phyloP scores from a whole-genome alignment of 2,329 filamentous ascomycete genomes.

The Exophiala sp. region DNA sequence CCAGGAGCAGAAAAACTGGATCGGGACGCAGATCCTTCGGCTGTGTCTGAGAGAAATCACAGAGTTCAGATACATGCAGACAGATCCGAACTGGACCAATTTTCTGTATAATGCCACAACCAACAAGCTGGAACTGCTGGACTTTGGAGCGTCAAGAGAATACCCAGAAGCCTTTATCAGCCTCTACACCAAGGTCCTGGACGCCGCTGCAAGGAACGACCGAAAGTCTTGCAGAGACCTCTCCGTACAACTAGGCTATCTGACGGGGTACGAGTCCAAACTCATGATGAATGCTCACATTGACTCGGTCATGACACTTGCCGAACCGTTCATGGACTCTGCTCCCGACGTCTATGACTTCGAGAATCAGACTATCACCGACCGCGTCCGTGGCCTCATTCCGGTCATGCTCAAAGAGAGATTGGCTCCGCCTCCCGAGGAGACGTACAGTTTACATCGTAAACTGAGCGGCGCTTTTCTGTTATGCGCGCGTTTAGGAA shows the following conservation, averaged over 20 bases:
- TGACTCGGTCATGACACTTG: constrained; percentile 79
- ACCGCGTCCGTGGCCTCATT: constrained; percentile 80
- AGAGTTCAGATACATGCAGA: constrained; percentile 98
- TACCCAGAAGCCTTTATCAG: constrained; percentile 74
- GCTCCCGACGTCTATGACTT: constrained; percentile 89
- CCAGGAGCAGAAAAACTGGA: constrained; percentile 87
- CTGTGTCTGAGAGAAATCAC: constrained; percentile 88
- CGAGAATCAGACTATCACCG: constrained; percentile 88
- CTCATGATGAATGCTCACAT: constrained; percentile 87
- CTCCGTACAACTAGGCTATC: constrained; percentile 75
- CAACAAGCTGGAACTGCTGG: constrained; percentile 77
- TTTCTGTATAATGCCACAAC: constrained; percentile 77
- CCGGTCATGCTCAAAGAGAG: constrained; percentile 89
- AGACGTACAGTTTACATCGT: constrained; percentile 91
- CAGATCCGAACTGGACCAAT: constrained; percentile 99
- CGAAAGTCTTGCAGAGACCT: constrained; percentile 57
- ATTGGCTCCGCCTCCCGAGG: constrained; percentile 84
- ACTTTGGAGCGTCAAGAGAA: constrained; percentile 88
- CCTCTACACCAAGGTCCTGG: constrained; percentile 72
- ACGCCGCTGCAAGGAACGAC: constrained; percentile 70
- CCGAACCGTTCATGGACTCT: constrained; percentile 74
- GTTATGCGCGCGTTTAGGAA: constrained; percentile 79
- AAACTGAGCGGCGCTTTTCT: constrained; percentile 94
- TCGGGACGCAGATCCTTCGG: constrained; percentile 86
- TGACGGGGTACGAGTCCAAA: constrained; percentile 81